Base-by-base conservation (phyloP, 2,329 filamentous ascomycete species). In the Orbilia oligospora region DNA sequence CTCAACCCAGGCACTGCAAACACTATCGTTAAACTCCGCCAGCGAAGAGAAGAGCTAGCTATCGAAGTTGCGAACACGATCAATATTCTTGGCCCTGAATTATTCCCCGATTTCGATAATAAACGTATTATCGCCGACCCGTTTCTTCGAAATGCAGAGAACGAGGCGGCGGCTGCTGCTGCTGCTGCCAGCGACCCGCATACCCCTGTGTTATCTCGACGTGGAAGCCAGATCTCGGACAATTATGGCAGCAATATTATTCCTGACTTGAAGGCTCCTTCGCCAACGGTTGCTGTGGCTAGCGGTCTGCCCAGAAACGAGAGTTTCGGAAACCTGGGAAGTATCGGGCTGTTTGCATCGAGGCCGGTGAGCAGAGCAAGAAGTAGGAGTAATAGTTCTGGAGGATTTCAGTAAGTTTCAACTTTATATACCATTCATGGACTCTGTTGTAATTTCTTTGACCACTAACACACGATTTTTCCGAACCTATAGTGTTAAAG, bases 91-190 rank as follows among this genome's bases (percentile, higher is more conserved):
- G 96, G 96, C 0, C 96, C 96, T 0, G 94, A 98, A 83, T 91
- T 99, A 86, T 99, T 97, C 86, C 91, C 94, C n/a, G 96, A 99
- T 86, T 99, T 97, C 83, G 93, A 96, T 89, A 93, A 38, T 88
- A 96, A 81, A 30, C 81, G 83, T 64, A 82, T 83, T 75, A 69
- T 82, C 56, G 85, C 86, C 3, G 87, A 87, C 82, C 86, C 87
- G 2, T 87, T 87, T 83, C 85, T 84, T 41, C 83, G 83, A 72
- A 82, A 82, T 71, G 79, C 81, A 71, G 76, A 81, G 68, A 75
- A 79, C 75, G 63, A 76, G 78, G 80, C 80, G 44, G 44, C 44
- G 2, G 44, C 44, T 18, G 38, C 36, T 20, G 48, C 20, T n/a
- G 30, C 53, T 8, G 69, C 27, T 30, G 27, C 72, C 48, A 81